Evolutionary conservation across 2,329 filamentous ascomycete species (phyloP), one percentile per base, ranked within the genome.

Genomic region (Cercospora nicotianae): DNA sequence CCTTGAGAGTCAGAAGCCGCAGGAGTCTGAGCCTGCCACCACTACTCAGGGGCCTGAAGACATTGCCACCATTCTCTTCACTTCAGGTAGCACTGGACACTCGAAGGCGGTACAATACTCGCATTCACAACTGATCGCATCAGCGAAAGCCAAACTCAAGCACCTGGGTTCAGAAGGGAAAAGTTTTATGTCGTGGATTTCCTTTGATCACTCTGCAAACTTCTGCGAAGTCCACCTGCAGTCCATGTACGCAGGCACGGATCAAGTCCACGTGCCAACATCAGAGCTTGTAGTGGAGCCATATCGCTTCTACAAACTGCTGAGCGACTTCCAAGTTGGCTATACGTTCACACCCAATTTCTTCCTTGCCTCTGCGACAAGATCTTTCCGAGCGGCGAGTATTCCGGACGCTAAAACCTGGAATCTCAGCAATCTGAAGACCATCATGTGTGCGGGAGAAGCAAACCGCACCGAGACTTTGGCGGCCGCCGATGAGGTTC

Each of bases 131-230:
- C 53, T 71, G 13, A 69, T 69, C 45, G 60, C 65, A 18, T 71
- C 69, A 5, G 69, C 69, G 12, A 13, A 64, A 55, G 67, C 67
- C 5, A 71, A 69, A 39, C 42, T 60, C 5, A 42, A 64, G 8
- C 30, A 69, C 36, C 65, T 69, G 28, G 30, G 36, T 13, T 60
- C 65, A 2, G 31, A 62, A 13, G 57, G 65, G 13, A 64, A 66
- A 59, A 66, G 67, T 5, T 70, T 70, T 60, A 66, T 68, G 66
- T 68, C 68, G 8, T 70, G 68, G 68, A 48, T 68, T 31, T 69
- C 79, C 0, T 75, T 87, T 7, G 85, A 88, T 68, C 86, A 88
- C 66, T 84, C 86, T 8, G 86, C 83, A 0, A 81, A 76, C 67
- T 74, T 89, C 2, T 76, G 79, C 1, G 83, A 88, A 61, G 81